Evolutionary conservation across 768 basidiomycete species (phyloP).

Genomic region (Boletus pseudo-olivaceus): DNA sequence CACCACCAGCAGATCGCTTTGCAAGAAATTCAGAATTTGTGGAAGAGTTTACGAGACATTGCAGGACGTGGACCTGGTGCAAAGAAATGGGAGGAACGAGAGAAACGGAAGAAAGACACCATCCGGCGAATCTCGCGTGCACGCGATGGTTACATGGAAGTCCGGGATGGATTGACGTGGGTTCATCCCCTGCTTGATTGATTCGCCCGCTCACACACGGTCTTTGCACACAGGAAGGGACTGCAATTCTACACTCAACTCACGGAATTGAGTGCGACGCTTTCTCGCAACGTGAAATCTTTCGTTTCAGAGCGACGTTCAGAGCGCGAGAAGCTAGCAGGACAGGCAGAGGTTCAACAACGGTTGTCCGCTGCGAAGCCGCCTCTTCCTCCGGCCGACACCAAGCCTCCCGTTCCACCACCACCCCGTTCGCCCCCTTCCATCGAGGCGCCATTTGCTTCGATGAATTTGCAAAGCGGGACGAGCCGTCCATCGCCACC

Average conservation of each 20-base stretch:
- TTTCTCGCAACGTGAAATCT: slow-evolving; percentile 54
- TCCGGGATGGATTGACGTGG: slow-evolving; percentile 78
- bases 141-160: slow-evolving; percentile 82
- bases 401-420: slow-evolving; percentile 49
- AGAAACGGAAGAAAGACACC: slow-evolving; percentile 73
- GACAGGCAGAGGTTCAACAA: slow-evolving; percentile 70
- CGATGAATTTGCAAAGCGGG: slow-evolving; percentile 47
- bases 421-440: slow-evolving; percentile 39
- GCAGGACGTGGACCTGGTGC: slow-evolving; percentile 76
- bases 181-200: slow-evolving; percentile 30
- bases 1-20: slow-evolving; percentile 71
- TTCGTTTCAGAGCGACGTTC: slow-evolving; percentile 62
- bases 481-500: slow-evolving; percentile 29
- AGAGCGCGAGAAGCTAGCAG: slow-evolving; percentile 67
- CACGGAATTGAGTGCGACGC: slow-evolving; percentile 52
- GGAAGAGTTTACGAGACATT: slow-evolving; percentile 69
- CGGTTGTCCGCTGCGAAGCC: slow-evolving; percentile 47
- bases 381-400: slow-evolving; percentile 37
- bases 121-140: slow-evolving; percentile 70
- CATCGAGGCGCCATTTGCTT: slow-evolving; percentile 51
- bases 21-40: slow-evolving; percentile 70
- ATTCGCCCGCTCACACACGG: slow-evolving; percentile 6
- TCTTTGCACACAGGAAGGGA: slow-evolving; percentile 59
- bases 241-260: slow-evolving; percentile 86
- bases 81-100: slow-evolving; percentile 77